Percentiles rank a stretch among this genome's conserved stretches.
Conservation (phyloP, 495 filamentous ascomycete genomes). For the Penicillium roqueforti region DNA sequence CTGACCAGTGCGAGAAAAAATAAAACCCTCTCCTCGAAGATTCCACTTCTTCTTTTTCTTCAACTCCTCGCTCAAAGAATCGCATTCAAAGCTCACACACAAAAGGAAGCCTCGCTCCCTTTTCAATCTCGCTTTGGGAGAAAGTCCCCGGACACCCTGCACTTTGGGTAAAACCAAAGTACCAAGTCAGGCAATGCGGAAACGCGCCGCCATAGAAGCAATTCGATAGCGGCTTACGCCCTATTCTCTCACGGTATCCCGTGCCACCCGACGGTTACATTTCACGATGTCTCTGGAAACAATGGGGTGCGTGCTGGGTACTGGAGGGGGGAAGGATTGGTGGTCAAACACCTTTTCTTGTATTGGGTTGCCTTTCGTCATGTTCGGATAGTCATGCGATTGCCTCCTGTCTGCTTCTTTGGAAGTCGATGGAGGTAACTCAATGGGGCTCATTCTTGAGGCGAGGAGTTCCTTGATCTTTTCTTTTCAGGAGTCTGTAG, state of each 20-base stretch:
- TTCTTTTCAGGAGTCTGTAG: conserved; percentile 57
- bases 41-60: conserved; percentile 27
- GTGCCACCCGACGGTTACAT: conserved; percentile 34
- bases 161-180: conserved; percentile 30
- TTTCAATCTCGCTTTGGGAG: conserved; percentile 78
- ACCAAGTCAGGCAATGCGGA: conserved; percentile 64
- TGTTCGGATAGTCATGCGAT: conserved; percentile 98
- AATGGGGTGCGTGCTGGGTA: conserved; percentile 41
- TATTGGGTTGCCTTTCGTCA: conserved; percentile 73
- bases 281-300: conserved; percentile 30
- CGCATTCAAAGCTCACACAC: conserved; percentile 99
- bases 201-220: conserved; percentile 99
- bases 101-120: conserved; percentile 48
- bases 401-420: conserved; percentile 49
- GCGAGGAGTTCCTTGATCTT: conserved; percentile 71
- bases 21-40: conserved; percentile 15
- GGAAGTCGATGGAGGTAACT: conserved; percentile 61
- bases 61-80: conserved; percentile 97
- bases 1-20: conserved; percentile 23
- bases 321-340: conserved; percentile 36
- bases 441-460: conserved; percentile 99
- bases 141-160: conserved; percentile 99
- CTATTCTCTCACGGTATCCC: conserved; percentile 43
- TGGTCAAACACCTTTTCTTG: conserved; percentile 20
- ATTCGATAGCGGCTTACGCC: conserved; percentile 66